These are phyloP conservation scores for Rosa lucieae DNA, from an alignment of 306 rosid species.

Conservation along the genomic window DNA sequence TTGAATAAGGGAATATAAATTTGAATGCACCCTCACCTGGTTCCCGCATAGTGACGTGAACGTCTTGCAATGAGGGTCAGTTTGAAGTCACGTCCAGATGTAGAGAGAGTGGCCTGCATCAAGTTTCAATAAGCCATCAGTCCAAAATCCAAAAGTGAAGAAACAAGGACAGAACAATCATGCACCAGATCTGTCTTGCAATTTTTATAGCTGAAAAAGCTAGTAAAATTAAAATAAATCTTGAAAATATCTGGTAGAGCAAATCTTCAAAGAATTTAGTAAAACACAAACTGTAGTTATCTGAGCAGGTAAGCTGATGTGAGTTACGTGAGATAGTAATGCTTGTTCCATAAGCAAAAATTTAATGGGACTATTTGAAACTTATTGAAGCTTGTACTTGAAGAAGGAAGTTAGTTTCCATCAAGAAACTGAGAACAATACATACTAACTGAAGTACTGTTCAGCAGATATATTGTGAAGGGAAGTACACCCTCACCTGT, in stretches of 20 bases:
- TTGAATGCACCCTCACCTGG: slow-evolving; percentile 51
- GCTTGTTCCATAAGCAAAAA: neutral
- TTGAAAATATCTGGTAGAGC: neutral
- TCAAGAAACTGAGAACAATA: neutral
- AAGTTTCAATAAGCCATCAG: slow-evolving; percentile 33
- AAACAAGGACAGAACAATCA: neutral
- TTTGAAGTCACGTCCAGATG: slow-evolving; percentile 62
- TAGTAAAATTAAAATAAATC: neutral
- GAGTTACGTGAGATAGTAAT: neutral
- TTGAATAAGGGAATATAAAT: neutral
- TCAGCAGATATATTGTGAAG: neutral
- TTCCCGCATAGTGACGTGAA: slow-evolving; percentile 97
- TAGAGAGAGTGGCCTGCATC: slow-evolving; percentile 62
- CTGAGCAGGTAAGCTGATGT: neutral
- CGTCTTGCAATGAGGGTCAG: slow-evolving; percentile 88
- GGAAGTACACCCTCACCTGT: slow-evolving; percentile 57
- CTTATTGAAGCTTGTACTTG: neutral
- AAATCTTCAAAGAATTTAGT: neutral
- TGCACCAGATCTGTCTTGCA: neutral
- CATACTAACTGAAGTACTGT: neutral
- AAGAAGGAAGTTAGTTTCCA: neutral
- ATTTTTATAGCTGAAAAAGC: neutral
- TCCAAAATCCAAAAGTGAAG: slow-evolving; percentile 17
- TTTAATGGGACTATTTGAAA: neutral
- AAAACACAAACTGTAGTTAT: neutral